phyloP scores from a whole-genome alignment of 805 yeast genomes.

The Blastobotrys terrestris region DNA sequence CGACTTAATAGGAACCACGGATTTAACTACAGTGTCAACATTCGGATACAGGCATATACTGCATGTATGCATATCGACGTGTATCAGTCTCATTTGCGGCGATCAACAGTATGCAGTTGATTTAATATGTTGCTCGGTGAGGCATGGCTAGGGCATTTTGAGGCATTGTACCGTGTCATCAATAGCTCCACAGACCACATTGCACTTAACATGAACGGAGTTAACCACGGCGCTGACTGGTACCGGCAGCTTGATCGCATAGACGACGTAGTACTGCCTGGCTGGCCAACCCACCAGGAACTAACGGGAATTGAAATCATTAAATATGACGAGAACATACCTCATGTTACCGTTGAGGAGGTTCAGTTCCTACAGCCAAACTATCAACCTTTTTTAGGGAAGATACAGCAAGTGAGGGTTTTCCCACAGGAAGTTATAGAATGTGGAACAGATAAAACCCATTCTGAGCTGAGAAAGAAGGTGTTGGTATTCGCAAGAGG shows the following conservation, averaged over 20 bases:
- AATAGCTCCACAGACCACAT: too few relatives aligned
- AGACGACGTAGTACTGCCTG: neutral
- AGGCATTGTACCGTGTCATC: too few relatives aligned
- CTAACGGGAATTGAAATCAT: neutral
- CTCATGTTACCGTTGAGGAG: neutral
- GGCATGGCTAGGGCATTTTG: too few relatives aligned
- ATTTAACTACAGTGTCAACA: too few relatives aligned
- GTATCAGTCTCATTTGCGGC: too few relatives aligned
- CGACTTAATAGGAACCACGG: too few relatives aligned
- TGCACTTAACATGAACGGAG: too few relatives aligned
- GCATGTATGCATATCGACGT: too few relatives aligned
- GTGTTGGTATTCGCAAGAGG: neutral
- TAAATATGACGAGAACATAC: neutral
- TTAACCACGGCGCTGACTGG: too few relatives aligned
- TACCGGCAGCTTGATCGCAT: constrained; percentile 1
- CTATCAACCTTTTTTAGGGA: neutral
- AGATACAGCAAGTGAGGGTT: neutral
- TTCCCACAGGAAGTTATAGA: neutral
- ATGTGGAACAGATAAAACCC: neutral
- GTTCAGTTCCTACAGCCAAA: neutral
- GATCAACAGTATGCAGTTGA: too few relatives aligned
- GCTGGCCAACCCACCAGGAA: neutral
- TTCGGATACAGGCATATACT: too few relatives aligned
- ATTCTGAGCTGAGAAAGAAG: neutral
- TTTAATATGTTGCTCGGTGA: too few relatives aligned